These are phyloP conservation scores for Cladosporium sp. DNA, from an alignment of 2,329 filamentous ascomycete genomes.

Conservation along the genomic window DNA sequence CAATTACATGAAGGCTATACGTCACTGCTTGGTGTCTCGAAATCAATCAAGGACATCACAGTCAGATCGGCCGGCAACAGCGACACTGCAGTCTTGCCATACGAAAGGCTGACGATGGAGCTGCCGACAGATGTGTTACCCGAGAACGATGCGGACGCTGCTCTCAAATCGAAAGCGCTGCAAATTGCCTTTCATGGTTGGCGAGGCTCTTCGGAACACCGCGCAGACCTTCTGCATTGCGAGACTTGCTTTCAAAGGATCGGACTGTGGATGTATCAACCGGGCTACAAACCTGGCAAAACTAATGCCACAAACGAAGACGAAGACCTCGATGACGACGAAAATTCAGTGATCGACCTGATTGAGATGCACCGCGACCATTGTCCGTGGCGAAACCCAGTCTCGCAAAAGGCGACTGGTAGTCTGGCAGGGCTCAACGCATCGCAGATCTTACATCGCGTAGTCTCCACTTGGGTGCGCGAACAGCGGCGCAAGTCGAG, in stretches of 20 bases:
- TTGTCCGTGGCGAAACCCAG: slow-evolving; percentile 35
- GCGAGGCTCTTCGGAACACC: slow-evolving; percentile 53
- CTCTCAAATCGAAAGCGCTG: slow-evolving; percentile 23
- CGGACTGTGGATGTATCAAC: slow-evolving; percentile 89
- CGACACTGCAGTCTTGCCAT: slow-evolving; percentile 9
- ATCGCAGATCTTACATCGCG: slow-evolving; percentile 28
- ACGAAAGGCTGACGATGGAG: slow-evolving; percentile 24
- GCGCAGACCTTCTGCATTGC: slow-evolving; percentile 73
- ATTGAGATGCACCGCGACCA: slow-evolving; percentile 34
- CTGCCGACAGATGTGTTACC: slow-evolving; percentile 25
- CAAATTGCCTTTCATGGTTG: slow-evolving; percentile 44
- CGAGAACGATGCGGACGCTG: slow-evolving; percentile 5
- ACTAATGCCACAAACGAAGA: slow-evolving; percentile 32
- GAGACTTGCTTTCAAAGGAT: slow-evolving; percentile 81
- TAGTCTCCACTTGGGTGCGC: slow-evolving; percentile 27
- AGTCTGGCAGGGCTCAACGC: slow-evolving; percentile 30
- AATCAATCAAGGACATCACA: slow-evolving; percentile 25
- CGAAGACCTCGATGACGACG: slow-evolving; percentile 37
- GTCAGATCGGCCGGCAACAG: slow-evolving; percentile 14
- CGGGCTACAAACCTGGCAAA: slow-evolving; percentile 39
- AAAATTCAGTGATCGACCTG: slow-evolving; percentile 26
- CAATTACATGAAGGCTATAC: slow-evolving; percentile 27
- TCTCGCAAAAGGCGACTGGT: slow-evolving; percentile 30
- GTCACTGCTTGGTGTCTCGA: slow-evolving; percentile 23
- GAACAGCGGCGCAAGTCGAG: slow-evolving; percentile 30